Base-by-base conservation (phyloP, 2,329 filamentous ascomycete genomes). In the Alternaria arbusti region DNA sequence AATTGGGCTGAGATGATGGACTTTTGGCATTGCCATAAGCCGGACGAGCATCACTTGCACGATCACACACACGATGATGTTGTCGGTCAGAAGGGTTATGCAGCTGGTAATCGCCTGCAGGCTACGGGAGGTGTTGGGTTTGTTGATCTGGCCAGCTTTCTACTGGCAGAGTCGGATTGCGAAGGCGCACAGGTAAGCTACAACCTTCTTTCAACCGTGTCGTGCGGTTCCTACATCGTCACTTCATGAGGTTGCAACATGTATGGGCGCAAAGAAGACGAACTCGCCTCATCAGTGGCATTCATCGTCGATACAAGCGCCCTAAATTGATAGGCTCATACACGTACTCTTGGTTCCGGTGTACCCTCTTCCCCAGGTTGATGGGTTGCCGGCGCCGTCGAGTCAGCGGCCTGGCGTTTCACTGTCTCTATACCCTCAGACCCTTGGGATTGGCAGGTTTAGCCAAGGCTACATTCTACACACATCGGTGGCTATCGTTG, bases 1-100 rank as follows among this genome's bases (percentile, higher is more conserved):
- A 95, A 97, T 74, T 99, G 96, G 96, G 96, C 96, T 0, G 96
- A 99, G 82, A 97, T 99, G 94, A 99, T 99, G 96, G 96, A 99
- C 79, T 97, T 99, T 71, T 99, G 96, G 96, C 96, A 99, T 80
- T 99, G 96, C 75, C 96, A 99, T 80, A 98, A 98, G 80, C 96
- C 96, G 2, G 80, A 84, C 43, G 86, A 89, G 64, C 84, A 89
- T 59, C 84, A 89, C 61, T 82, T 88, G 62, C 84, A 88, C 65
- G 79, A 84, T 25, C 80, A 84, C 11, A 72, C 76, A n/a, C 77
- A 83, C 30, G 70, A 74, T 11, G 69, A 72, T 4, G 68, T 66
- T 1, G 56, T 70, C 4, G 71, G 63, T 5, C 69, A 69, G 52
- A 78, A 93, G 73, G 94, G 92, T 1, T 97, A 97, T 75, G 92